Evolutionary conservation across 139 green algal species (phyloP).

Genomic region (Pseudopediastrum boryanum): DNA sequence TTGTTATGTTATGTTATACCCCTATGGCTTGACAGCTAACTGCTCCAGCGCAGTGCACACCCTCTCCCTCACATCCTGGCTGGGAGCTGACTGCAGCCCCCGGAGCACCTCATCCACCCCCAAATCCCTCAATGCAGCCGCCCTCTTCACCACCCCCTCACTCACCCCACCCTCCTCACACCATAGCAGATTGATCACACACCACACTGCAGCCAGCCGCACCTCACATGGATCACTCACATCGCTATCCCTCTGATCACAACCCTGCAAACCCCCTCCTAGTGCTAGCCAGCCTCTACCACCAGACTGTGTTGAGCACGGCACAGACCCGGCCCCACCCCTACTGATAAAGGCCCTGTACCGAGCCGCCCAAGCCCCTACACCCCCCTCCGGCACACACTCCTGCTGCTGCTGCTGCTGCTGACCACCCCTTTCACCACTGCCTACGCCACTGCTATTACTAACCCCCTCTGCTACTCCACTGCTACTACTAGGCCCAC

Average conservation of each 20-base stretch:
- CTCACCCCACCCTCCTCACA: neutral
- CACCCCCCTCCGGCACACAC: too few relatives aligned
- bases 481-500: neutral
- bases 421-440: neutral
- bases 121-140: constrained; percentile 27
- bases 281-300: too few relatives aligned
- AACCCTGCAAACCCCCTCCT: too few relatives aligned
- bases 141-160: neutral
- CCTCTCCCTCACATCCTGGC: constrained; percentile 44
- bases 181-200: constrained; percentile 54
- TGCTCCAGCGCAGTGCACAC: constrained; percentile 45
- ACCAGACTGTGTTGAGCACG: too few relatives aligned
- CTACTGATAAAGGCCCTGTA: too few relatives aligned
- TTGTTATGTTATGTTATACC: too few relatives aligned
- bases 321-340: too few relatives aligned
- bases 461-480: constrained; percentile 12
- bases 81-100: neutral
- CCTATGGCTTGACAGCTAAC: constrained; percentile 12
- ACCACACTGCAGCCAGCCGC: constrained; percentile 50
- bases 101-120: constrained; percentile 26
- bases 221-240: constrained; percentile 38
- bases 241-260: too few relatives aligned
- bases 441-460: neutral
- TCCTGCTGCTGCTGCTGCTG: neutral
- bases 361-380: too few relatives aligned